Evolutionary conservation across 164 flowering plant genomes (phyloP), one percentile per base, ranked within the genome.

Genomic region (Piper betle): DNA sequence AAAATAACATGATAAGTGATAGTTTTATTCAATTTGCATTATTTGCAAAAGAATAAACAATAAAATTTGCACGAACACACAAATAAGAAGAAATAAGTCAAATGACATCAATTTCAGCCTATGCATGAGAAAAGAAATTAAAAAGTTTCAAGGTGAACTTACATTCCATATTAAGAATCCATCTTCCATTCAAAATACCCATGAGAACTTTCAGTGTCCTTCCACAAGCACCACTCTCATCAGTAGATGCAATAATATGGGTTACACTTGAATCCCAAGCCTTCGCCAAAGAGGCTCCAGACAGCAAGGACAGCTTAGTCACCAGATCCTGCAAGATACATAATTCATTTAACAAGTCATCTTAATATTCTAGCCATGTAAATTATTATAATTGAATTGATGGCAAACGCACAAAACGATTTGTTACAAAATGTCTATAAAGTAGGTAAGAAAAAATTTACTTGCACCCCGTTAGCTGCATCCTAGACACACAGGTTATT

Each of bases 171-270:
- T 72, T 76, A 42, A 85, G 67, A 62, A 83, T 64, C 91, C 91
- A 85, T 65, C 50, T 74, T 42, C 91, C 91, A 64, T 71, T 58
- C 69, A 83, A 72, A 62, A 85, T 81, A 39, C 78, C 91, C 87
- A 83, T 81, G 62, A 85, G 80, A 48, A 79, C 75, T 69, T 83
- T 85, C 43, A 77, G 38, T n/a, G 87, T 80, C 68, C 87, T 79
- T 62, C 72, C 68, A 69, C 78, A 80, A 20, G 82, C 81, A 48
- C 87, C 87, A 39, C 61, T 70, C 25, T 62, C 74, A 79, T 80
- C 77, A 61, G 85, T 78, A 48, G 85, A 76, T 39, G 91, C 81
- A 71, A 85, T 79, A 42, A 85, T 82, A 74, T 85, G 91, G 40
- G 88, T 83, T 48, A 81, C 82, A 68, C 72, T 68, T 68, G 82